phyloP scores from a whole-genome alignment of 306 rosid species.

The Corylus heterophylla region DNA sequence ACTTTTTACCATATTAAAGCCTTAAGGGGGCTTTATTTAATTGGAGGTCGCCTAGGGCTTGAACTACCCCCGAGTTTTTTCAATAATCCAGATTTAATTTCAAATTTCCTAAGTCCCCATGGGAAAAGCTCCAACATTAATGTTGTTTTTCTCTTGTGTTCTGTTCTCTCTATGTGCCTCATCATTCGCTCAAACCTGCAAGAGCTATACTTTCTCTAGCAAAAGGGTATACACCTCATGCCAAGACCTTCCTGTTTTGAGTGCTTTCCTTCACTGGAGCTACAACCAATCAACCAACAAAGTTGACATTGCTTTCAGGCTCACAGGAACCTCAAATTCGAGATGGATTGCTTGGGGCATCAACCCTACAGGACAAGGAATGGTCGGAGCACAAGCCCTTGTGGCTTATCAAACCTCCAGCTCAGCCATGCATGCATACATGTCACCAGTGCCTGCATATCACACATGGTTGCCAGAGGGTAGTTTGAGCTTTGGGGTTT shows the following conservation, averaged over 20 bases:
- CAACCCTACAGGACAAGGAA: slow-evolving; percentile 31
- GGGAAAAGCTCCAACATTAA: not conserved
- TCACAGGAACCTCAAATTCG: slow-evolving; percentile 25
- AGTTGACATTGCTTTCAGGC: slow-evolving; percentile 60
- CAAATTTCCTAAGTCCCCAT: not conserved
- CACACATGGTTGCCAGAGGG: slow-evolving; percentile 3
- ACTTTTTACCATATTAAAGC: too few species aligned
- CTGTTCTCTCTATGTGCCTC: slow-evolving; percentile 30
- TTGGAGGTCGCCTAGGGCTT: too few species aligned
- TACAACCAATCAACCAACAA: slow-evolving; percentile 27
- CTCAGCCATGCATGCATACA: slow-evolving; percentile 21
- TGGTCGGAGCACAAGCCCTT: slow-evolving; percentile 59
- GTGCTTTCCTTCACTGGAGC: slow-evolving; percentile 64
- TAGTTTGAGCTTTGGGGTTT: slow-evolving; percentile 16
- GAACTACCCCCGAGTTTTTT: too few species aligned
- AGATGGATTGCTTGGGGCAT: slow-evolving; percentile 81
- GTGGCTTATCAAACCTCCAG: slow-evolving; percentile 43
- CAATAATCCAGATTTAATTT: too few species aligned
- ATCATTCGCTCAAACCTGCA: slow-evolving; percentile 56
- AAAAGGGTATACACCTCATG: slow-evolving; percentile 40
- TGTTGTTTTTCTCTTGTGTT: slow-evolving; percentile 8
- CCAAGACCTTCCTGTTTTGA: slow-evolving; percentile 46
- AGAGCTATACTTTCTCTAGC: slow-evolving; percentile 9
- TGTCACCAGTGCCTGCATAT: slow-evolving; percentile 1
- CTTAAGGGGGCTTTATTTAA: too few species aligned